Evolutionary conservation across 1,284 basidiomycete species (phyloP).

Genomic region (Ceraceosorus bombacis): DNA sequence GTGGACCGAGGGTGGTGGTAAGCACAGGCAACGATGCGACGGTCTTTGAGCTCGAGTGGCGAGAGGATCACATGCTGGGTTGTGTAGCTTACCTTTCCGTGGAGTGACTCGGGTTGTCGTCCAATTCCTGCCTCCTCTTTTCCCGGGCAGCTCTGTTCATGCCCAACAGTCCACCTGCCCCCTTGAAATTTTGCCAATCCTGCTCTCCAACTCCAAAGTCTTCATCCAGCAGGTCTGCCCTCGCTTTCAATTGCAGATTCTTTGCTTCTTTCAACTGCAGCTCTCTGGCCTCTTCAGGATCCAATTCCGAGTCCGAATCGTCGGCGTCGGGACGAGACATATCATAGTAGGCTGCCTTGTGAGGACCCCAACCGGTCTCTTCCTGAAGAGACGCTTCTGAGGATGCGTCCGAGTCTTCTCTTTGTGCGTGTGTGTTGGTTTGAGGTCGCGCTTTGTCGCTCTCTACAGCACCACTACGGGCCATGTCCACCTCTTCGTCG

Average conservation of each 20-base stretch:
- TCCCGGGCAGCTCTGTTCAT: constrained; percentile 31
- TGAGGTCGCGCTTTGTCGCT: constrained; percentile 21
- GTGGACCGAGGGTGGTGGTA: too few species aligned
- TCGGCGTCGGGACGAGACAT: constrained; percentile 39
- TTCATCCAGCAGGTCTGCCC: constrained; percentile 64
- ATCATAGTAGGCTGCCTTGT: constrained; percentile 46
- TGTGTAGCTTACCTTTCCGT: not conserved
- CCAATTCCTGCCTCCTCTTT: constrained; percentile 31
- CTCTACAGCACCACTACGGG: constrained; percentile 6
- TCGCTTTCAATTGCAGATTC: constrained; percentile 67
- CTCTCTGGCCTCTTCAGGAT: constrained; percentile 52
- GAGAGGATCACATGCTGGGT: too few species aligned
- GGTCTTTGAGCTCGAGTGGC: too few species aligned
- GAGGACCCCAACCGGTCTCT: constrained; percentile 54
- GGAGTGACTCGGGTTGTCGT: constrained; percentile 4
- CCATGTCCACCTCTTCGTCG: constrained; percentile 11
- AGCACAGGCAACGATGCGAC: too few species aligned
- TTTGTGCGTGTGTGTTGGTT: constrained; percentile 59
- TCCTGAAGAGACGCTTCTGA: constrained; percentile 21
- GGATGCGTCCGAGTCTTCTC: constrained; percentile 57
- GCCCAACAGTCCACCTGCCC: constrained; percentile 12
- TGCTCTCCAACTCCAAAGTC: constrained; percentile 76
- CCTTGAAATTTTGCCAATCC: constrained; percentile 25
- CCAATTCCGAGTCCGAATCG: constrained; percentile 44
- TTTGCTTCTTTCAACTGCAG: constrained; percentile 80